Conservation (phyloP, 1,139 yeast genomes). For the Pichia sp. region DNA sequence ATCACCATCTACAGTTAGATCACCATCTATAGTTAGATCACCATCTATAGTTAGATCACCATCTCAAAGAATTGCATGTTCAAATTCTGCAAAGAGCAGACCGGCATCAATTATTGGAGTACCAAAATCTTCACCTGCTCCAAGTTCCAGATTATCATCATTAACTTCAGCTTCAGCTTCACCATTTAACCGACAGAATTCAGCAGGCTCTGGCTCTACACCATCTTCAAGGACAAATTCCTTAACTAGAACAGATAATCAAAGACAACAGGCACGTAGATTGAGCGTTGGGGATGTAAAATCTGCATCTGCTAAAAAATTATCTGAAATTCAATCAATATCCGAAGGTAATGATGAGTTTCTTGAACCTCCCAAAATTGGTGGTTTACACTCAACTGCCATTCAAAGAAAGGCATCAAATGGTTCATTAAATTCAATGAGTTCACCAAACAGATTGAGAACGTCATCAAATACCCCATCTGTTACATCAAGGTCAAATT, state of each 20-base stretch:
- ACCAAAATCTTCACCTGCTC: neutral
- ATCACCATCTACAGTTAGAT: too few species aligned
- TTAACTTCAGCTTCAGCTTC: constrained; percentile 5
- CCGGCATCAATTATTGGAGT: constrained; percentile 3
- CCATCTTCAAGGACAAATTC: constrained; percentile 7
- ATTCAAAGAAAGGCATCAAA: constrained; percentile 4
- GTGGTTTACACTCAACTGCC: neutral
- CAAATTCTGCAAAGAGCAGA: neutral
- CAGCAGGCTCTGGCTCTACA: neutral
- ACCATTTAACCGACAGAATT: constrained; percentile 5
- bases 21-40: too few species aligned
- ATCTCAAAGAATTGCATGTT: neutral
- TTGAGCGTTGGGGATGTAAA: neutral
- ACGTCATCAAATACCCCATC: neutral
- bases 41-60: neutral
- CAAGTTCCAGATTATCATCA: constrained; percentile 2
- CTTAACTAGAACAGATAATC: constrained; percentile 8
- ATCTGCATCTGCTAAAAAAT: neutral
- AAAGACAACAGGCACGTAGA: neutral
- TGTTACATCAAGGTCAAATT: constrained; percentile 21
- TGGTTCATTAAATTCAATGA: neutral
- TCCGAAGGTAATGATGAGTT: neutral
- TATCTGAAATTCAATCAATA: neutral
- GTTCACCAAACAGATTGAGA: neutral
- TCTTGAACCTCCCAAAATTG: constrained; percentile 10